A percentile compares a stretch with the other conserved stretches of the same genome.
Conservation (phyloP, 75 land plant species). For the Sequoia sempervirens region DNA sequence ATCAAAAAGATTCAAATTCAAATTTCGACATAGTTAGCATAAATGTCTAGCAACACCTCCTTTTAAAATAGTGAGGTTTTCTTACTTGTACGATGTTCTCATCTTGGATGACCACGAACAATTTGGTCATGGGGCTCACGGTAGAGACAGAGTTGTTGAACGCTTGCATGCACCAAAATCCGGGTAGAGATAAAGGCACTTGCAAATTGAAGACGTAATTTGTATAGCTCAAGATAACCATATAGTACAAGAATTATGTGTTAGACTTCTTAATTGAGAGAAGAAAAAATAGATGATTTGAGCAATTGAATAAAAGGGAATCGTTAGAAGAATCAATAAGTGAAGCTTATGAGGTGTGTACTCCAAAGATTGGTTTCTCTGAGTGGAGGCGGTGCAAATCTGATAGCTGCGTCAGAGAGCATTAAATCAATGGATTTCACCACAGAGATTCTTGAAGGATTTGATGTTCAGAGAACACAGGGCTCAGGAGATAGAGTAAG, state of each 20-base stretch:
- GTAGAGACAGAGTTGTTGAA: no score
- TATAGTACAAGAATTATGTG: conserved; percentile 58
- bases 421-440: conserved; percentile 92
- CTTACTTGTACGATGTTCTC: no score
- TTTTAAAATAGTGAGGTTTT: no score
- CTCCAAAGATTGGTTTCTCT: conserved; percentile 74
- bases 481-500: conserved; percentile 56
- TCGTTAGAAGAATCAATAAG: conserved; percentile 78
- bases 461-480: conserved; percentile 83
- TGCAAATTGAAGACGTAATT: conserved; percentile 83
- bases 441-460: conserved; percentile 86
- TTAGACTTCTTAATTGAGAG: conserved; percentile 93
- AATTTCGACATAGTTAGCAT: no score
- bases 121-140: no score
- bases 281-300: conserved; percentile 74
- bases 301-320: conserved; percentile 75
- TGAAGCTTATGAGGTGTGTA: conserved; percentile 79
- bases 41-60: no score
- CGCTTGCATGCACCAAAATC: no score
- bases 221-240: conserved; percentile 84
- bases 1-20: no score
- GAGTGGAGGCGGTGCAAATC: conserved; percentile 84
- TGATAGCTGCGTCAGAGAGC: conserved; percentile 70
- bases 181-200: conserved; percentile 49
- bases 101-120: no score